phyloP scores from a whole-genome alignment of 1,284 basidiomycete genomes.

The Cutaneotrichosporon daszewskae region DNA sequence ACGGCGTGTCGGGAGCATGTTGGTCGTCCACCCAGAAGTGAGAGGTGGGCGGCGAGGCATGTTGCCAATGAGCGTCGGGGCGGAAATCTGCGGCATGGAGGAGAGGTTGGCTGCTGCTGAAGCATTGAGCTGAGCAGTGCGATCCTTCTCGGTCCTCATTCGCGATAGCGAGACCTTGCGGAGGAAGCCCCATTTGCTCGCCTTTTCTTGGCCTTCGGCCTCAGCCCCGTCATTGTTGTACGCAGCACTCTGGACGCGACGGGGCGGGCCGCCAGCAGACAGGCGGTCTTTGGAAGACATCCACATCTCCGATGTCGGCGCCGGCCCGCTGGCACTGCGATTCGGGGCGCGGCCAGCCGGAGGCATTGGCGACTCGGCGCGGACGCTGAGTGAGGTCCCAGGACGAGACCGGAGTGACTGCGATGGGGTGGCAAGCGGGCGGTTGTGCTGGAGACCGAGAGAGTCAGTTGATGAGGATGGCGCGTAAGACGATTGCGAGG shows the following conservation, averaged over 20 bases:
- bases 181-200: conserved; percentile 74
- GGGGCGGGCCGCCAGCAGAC: background rate
- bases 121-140: conserved; percentile 19
- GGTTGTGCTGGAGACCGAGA: background rate
- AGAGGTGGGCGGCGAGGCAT: conserved; percentile 9
- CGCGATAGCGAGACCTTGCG: conserved; percentile 91
- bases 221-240: conserved; percentile 5
- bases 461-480: conserved; percentile 5
- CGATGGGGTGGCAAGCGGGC: background rate
- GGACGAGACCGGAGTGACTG: background rate
- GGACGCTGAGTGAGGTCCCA: background rate
- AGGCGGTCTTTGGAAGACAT: conserved; percentile 1
- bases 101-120: conserved; percentile 34
- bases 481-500: conserved; percentile 1
- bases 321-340: conserved; percentile 9
- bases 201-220: background rate
- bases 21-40: conserved; percentile 10
- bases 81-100: conserved; percentile 31
- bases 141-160: conserved; percentile 21
- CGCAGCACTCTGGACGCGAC: conserved; percentile 14
- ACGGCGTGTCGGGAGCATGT: conserved; percentile 5
- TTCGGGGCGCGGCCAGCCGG: conserved; percentile 1
- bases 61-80: conserved; percentile 17
- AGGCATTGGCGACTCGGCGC: background rate
- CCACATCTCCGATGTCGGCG: conserved; percentile 4